These are phyloP conservation scores for Flaveria floridana DNA, from an alignment of 140 eudicot genomes.

Conservation along the genomic window DNA sequence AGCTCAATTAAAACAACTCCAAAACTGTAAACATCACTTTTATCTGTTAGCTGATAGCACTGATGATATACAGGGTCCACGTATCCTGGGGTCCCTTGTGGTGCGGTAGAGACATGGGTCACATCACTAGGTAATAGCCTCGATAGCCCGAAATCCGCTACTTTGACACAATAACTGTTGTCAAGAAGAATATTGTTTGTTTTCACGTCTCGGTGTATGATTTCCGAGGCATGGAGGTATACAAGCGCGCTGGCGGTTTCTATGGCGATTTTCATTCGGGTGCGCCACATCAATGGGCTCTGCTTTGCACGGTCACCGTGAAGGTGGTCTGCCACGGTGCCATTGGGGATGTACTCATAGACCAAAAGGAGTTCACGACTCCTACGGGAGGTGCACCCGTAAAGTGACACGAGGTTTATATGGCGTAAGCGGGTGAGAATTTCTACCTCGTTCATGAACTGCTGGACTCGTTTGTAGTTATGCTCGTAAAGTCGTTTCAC, in stretches of 20 bases:
- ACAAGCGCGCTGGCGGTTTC: slow-evolving; percentile 63
- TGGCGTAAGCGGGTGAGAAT: slow-evolving; percentile 68
- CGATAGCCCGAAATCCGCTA: slow-evolving; percentile 81
- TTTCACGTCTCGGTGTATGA: slow-evolving; percentile 74
- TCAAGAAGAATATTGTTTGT: slow-evolving; percentile 70
- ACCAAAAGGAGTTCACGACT: slow-evolving; percentile 71
- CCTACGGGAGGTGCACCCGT: slow-evolving; percentile 71
- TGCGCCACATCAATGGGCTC: slow-evolving; percentile 49
- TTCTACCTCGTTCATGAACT: slow-evolving; percentile 67
- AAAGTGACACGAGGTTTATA: slow-evolving; percentile 59
- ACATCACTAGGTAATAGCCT: slow-evolving; percentile 64
- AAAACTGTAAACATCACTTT: slow-evolving; percentile 78
- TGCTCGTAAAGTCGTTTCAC: slow-evolving; percentile 72
- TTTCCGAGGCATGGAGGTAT: slow-evolving; percentile 69
- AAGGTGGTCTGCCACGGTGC: slow-evolving; percentile 78
- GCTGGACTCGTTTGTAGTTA: slow-evolving; percentile 62
- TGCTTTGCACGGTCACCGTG: slow-evolving; percentile 48
- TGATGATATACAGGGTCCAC: slow-evolving; percentile 74
- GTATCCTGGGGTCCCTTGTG: slow-evolving; percentile 85
- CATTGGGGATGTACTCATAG: slow-evolving; percentile 67
- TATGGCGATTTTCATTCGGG: slow-evolving; percentile 66
- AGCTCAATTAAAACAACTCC: slow-evolving; percentile 75
- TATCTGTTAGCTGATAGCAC: slow-evolving; percentile 64
- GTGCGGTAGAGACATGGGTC: slow-evolving; percentile 75
- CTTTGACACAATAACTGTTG: slow-evolving; percentile 52